Base-by-base conservation (phyloP, 1,284 basidiomycete species). In the Puccinia horiana region DNA sequence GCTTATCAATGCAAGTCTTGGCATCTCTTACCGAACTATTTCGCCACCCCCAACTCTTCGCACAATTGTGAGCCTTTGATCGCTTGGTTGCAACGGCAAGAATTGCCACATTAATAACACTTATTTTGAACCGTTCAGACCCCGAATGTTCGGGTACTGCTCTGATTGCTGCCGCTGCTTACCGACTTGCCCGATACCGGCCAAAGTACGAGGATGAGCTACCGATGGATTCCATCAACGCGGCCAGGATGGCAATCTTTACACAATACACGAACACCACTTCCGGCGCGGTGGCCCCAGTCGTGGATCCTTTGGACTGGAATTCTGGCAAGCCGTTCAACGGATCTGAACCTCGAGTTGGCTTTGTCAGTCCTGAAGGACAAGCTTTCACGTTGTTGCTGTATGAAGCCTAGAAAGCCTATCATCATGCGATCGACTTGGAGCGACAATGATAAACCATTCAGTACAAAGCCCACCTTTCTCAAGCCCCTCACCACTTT, bases 351-450 rank as follows among this genome's bases (percentile, higher is more conserved):
- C 76, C 76, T 5, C 18, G 32, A 8, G 40, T 32, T 37, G 91
- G 91, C 9, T 73, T 58, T 37, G 67, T 73, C 8, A 81, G 91
- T 79, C 90, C 90, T 52, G 91, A 91, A 85, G 89, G 88, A 0
- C 90, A 94, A 87, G 92, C 91, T n/a, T 94, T 94, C 84, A 89
- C 92, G 0, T 85, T 94, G 1, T 88, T 91, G 84, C 89, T 93
- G 85, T 63, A 63, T 65, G 44, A 63, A 74, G 70, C 79, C 12
- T 81, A 72, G 79, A 81, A 81, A 61, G 58, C 47, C 11, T 81
- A 73, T 29, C 8, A 35, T 18, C 11, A 65, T 52, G 40, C 37
- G 42, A 16, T 69, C 65, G n/a, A n/a, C n/a, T n/a, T n/a, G n/a
- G n/a, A n/a, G n/a, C n/a, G n/a, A n/a, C n/a, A n/a, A n/a, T n/a